Percentiles rank a stretch among this genome's conserved stretches.
These are phyloP conservation scores for Coemansia linderi DNA, from an alignment of 371 early-diverging fungal species.

Conservation along the genomic window DNA sequence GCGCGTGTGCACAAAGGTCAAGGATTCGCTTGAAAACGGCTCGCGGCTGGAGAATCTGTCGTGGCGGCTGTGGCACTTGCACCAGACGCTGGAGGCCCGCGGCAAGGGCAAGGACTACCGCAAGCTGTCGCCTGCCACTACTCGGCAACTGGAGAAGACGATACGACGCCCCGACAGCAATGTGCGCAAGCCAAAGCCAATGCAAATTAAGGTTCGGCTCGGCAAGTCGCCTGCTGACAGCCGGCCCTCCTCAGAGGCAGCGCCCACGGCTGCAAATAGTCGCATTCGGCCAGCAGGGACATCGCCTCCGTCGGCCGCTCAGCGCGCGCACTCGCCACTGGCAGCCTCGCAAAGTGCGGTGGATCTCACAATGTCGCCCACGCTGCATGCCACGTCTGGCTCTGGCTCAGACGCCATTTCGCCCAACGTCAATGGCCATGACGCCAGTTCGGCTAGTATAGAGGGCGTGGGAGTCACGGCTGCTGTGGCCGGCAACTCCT, in stretches of 20 bases:
- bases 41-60: conserved; percentile 83
- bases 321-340: conserved; percentile 2
- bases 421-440: not conserved
- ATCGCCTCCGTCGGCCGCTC: not conserved
- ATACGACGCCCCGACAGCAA: conserved; percentile 38
- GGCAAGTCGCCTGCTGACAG: conserved; percentile 44
- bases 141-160: conserved; percentile 52
- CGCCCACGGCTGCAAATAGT: not conserved
- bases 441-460: not conserved
- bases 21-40: conserved; percentile 85
- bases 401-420: conserved; percentile 5
- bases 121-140: conserved; percentile 54
- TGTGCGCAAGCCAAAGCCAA: conserved; percentile 45
- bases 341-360: not conserved
- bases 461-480: conserved; percentile 5
- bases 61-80: conserved; percentile 87
- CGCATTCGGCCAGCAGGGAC: conserved; percentile 5
- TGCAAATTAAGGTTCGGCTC: conserved; percentile 55
- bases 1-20: conserved; percentile 87
- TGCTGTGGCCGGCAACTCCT: conserved; percentile 6
- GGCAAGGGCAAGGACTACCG: conserved; percentile 53
- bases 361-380: not conserved
- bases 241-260: not conserved
- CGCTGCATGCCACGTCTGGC: conserved; percentile 6
- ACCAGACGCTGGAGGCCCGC: conserved; percentile 64